Percentiles rank a stretch among this genome's conserved stretches.
Conservation (phyloP, 305 asterid genomes). For the Fraxinus sp. region DNA sequence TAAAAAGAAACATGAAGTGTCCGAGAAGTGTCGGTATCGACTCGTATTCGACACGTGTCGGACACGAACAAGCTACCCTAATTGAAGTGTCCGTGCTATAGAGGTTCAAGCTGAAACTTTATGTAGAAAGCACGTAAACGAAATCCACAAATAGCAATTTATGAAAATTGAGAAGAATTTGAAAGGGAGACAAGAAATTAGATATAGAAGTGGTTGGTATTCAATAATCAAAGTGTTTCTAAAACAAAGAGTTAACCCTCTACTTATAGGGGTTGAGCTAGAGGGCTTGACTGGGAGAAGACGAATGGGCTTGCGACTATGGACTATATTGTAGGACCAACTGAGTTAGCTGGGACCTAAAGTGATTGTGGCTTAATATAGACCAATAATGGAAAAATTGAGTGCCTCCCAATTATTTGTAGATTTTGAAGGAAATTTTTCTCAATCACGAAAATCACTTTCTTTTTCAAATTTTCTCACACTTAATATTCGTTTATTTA, state of each 20-base stretch:
- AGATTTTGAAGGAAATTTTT: background rate
- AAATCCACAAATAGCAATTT: background rate
- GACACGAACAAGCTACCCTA: no score
- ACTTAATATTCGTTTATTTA: background rate
- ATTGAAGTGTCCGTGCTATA: no score
- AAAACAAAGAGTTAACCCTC: background rate
- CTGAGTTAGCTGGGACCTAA: background rate
- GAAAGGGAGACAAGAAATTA: background rate
- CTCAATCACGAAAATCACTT: background rate
- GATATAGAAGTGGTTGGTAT: background rate
- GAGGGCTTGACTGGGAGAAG: background rate
- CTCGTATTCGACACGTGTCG: no score
- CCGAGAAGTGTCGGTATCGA: no score
- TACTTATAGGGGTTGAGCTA: background rate
- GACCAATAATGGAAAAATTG: background rate
- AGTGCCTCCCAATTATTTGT: background rate
- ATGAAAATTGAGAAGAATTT: background rate
- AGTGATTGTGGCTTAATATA: background rate
- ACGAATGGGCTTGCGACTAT: background rate
- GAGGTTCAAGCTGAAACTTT: background rate
- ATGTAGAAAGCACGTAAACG: background rate
- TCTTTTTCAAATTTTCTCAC: background rate
- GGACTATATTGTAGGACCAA: background rate
- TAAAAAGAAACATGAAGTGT: no score
- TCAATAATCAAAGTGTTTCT: background rate